Base-by-base conservation (phyloP, 164 flowering plant species). In the Stephania japonica region DNA sequence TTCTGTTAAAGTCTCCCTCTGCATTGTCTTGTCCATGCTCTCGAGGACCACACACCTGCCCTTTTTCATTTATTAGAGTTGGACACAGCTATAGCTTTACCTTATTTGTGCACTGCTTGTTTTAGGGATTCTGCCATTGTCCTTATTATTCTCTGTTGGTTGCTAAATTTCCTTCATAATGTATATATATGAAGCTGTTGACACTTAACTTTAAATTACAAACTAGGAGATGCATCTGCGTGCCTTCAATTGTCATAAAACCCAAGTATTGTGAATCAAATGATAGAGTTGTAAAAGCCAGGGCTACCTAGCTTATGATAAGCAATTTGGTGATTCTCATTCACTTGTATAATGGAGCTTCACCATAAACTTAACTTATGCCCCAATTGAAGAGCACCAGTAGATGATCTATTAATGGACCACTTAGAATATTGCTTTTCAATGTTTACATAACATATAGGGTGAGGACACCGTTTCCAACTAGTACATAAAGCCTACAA, bases 341-440 rank as follows among this genome's bases (percentile, higher is more conserved):
- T 24, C 8, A 59, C 64, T 59, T 59, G 19, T 59, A 9, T 59
- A 59, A 24, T 59, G 64, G 64, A 59, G 64, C 64, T 59, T 8
- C 64, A 59, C 6, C 64, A 5, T 21, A 19, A 59, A 59, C 7
- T 59, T 7, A 24, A n/a, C 23, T 59, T 59, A 6, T 59, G 21
- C 23, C 38, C 64, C 64, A 59, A 59, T 59, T 59, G 21, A 19
- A 21, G n/a, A n/a, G 64, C 64, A 59, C 64, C 64, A 59, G 21
- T 4, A 59, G 64, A 59, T 59, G 38, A 32, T 32, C 64, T 59
- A 32, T 59, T n/a, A 24, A 59, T 16, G 64, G 21, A 59, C 64
- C 64, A 59, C 64, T 59, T 59, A 59, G 64, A 59, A 59, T 59
- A 59, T 59, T 59, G 64, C n/a, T 18, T 59, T n/a, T 56, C 62